Base-by-base conservation (phyloP, 257 asterid genomes). In the Fraxinus excelsior region DNA sequence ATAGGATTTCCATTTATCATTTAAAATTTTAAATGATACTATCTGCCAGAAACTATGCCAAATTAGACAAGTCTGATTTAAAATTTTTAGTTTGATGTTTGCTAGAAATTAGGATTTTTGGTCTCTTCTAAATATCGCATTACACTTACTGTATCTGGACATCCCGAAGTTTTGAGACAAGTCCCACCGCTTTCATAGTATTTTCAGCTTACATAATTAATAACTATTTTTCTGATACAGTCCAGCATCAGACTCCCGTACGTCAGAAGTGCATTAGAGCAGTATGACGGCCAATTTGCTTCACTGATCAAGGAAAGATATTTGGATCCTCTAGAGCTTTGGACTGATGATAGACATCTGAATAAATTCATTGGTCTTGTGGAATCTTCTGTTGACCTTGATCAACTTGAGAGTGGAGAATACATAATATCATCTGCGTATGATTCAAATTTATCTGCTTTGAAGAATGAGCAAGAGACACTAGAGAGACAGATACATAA, bases 381-480 rank as follows among this genome's bases (percentile, higher is more conserved):
- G 84, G 98, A 95, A 86, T 86, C 94, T 82, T 90, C 99, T 44
- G 90, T 95, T 76, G 99, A 95, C 90, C 99, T 95, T 38, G 97
- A 93, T 84, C 99, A 93, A 83, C 98, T 95, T 37, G 99, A 91
- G 80, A 93, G 93, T 80, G 99, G 99, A 80, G 99, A 95, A 80
- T 93, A 95, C 88, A 86, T 95, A 96, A 95, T 93, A 83, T 88
- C 99, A 68, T 75, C 99, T 31, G 89, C 90, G 3, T 95, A 95
- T 80, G 98, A 95, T 82, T 78, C 96, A 76, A 91, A 80, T 44
- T 84, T 95, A 78, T 77, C 84, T 72, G 79, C 85, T 70, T 73
- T 91, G 85, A 95, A 88, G 86, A 82, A 73, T 42, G 96, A 93
- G 80, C 99, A 91, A 86, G 97, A 93, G 37, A 84, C 92, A 32